Evolutionary conservation across 208 protist species (phyloP).

Genomic region (Blechomonas ayalai): DNA sequence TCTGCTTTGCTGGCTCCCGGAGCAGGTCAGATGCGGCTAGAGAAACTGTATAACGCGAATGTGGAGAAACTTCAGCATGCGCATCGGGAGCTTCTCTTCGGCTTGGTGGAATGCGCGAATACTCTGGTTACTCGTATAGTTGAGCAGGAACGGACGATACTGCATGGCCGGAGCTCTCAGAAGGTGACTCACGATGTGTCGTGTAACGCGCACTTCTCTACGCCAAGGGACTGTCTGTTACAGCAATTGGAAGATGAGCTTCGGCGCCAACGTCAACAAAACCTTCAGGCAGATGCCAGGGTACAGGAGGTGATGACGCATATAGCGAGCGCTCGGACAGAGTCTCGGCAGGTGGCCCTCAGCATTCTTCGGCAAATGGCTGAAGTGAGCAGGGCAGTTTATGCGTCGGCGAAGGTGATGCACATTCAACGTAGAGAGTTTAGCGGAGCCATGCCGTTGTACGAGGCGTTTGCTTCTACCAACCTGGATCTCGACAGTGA

Average conservation of each 20-base stretch:
- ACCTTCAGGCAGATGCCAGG: constrained; percentile 12
- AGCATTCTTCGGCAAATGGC: constrained; percentile 24
- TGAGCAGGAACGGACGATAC: constrained; percentile 13
- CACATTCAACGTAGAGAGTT: too few relatives aligned
- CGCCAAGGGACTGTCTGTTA: constrained; percentile 37
- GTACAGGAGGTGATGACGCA: constrained; percentile 10
- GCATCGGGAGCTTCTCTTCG: constrained; percentile 51
- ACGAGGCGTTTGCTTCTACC: background rate
- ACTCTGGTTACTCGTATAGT: constrained; percentile 10
- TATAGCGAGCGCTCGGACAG: background rate
- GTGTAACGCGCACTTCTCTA: constrained; percentile 18
- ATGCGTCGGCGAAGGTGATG: too few relatives aligned
- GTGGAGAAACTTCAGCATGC: constrained; percentile 36
- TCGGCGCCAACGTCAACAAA: constrained; percentile 14
- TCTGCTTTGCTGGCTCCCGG: constrained; percentile 1
- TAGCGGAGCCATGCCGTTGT: too few relatives aligned
- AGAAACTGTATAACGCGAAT: constrained; percentile 30
- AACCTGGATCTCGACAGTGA: constrained; percentile 7
- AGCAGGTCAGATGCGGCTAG: background rate
- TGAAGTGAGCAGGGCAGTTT: constrained; percentile 14
- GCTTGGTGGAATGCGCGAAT: constrained; percentile 31
- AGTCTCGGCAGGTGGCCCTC: constrained; percentile 19
- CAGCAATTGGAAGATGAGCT: constrained; percentile 47
- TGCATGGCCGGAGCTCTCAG: constrained; percentile 10
- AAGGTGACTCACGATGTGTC: constrained; percentile 20